phyloP scores from a whole-genome alignment of 2,329 filamentous ascomycete species.

The Colletotrichum nymphaeae region DNA sequence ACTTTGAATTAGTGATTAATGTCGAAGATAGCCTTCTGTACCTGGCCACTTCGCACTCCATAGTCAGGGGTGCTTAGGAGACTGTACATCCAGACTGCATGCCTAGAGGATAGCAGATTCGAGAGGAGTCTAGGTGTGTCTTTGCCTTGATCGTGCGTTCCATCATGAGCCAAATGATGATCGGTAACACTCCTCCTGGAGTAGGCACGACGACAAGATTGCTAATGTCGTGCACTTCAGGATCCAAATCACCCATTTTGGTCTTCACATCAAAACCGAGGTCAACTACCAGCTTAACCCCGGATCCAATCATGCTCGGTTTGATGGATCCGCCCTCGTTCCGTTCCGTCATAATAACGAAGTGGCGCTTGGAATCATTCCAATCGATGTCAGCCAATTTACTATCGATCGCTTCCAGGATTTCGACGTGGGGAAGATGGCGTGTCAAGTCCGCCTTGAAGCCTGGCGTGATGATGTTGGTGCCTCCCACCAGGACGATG shows the following conservation, averaged over 20 bases:
- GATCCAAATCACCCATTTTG: not conserved
- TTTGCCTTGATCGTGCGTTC: not conserved
- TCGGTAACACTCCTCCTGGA: not conserved
- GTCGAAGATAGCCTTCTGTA: not conserved
- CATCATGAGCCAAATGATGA: not conserved
- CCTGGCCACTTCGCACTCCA: not conserved
- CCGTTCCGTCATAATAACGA: not conserved
- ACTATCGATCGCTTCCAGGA: not conserved
- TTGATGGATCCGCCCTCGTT: not conserved
- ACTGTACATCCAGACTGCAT: not conserved
- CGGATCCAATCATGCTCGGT: not conserved
- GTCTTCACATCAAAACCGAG: not conserved
- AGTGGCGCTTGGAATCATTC: not conserved
- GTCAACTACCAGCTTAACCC: not conserved
- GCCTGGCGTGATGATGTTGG: not conserved
- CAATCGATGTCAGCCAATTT: not conserved
- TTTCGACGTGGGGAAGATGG: not conserved
- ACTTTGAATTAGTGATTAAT: not conserved
- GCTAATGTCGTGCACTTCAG: not conserved
- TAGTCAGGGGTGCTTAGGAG: not conserved
- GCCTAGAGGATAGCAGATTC: not conserved
- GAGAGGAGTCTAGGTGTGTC: not conserved
- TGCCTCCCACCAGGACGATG: not conserved
- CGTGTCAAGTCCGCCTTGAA: not conserved
- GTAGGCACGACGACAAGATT: not conserved